Evolutionary conservation across 495 filamentous ascomycete species (phyloP).

Genomic region (Pyronema omphalodes): DNA sequence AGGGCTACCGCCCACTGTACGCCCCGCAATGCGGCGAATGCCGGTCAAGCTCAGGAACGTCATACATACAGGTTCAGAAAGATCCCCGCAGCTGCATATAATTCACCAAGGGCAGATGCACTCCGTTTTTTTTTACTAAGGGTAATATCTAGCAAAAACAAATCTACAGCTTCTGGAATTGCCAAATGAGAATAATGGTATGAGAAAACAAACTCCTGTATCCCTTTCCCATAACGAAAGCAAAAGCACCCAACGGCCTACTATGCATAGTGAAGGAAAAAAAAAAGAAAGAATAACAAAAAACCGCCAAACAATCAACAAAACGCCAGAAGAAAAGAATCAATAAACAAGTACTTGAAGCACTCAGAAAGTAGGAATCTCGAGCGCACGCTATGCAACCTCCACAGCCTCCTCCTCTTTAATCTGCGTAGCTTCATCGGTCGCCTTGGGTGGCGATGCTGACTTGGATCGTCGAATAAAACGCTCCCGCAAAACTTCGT

Average conservation of each 20-base stretch:
- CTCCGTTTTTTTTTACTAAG: too few species aligned
- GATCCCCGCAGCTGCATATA: too few species aligned
- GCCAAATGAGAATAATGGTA: neutral
- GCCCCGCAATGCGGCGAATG: too few species aligned
- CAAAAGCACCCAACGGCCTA: neutral
- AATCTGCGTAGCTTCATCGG: neutral
- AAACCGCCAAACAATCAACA: neutral
- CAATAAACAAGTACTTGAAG: neutral
- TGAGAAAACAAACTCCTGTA: slow-evolving; percentile 1
- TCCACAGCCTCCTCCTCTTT: neutral
- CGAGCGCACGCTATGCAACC: neutral
- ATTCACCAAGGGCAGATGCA: too few species aligned
- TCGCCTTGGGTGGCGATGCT: slow-evolving; percentile 12
- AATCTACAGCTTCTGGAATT: too few species aligned
- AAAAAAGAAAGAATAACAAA: too few species aligned
- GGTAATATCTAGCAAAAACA: too few species aligned
- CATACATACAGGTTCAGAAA: too few species aligned
- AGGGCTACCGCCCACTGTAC: too few species aligned
- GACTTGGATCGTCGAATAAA: slow-evolving; percentile 25
- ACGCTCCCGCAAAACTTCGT: slow-evolving; percentile 62
- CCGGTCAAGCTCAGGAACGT: too few species aligned
- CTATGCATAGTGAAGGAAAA: neutral
- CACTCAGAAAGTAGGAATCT: neutral
- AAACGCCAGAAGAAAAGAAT: neutral
- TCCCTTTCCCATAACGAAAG: neutral